Percentiles rank a stretch among this genome's conserved stretches.
Conservation (phyloP, 768 basidiomycete species). For the Macrocybe gigantea region DNA sequence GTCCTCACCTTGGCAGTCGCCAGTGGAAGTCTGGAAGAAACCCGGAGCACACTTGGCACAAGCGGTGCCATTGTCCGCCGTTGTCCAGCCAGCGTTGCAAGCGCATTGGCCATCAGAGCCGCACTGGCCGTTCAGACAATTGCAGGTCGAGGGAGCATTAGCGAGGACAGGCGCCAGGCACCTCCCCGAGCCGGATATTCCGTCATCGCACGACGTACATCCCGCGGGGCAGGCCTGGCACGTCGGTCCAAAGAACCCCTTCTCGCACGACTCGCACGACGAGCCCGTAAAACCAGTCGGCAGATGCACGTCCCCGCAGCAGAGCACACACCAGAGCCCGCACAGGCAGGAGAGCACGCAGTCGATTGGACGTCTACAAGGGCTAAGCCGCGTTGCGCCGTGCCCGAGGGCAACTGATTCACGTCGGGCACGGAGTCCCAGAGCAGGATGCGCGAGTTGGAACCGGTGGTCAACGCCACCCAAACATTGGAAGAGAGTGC, state of each 20-base stretch:
- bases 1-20: constrained; percentile 65
- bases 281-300: constrained; percentile 67
- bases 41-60: constrained; percentile 73
- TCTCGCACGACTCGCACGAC: constrained; percentile 72
- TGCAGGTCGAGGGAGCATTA: constrained; percentile 62
- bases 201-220: constrained; percentile 72
- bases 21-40: constrained; percentile 65
- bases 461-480: constrained; percentile 56
- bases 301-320: constrained; percentile 68
- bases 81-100: constrained; percentile 75
- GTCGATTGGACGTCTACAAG: constrained; percentile 70
- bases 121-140: constrained; percentile 81
- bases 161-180: constrained; percentile 50
- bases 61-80: constrained; percentile 62
- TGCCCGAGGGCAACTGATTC: constrained; percentile 53
- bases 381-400: constrained; percentile 35
- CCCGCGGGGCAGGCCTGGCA: constrained; percentile 68
- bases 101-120: constrained; percentile 60
- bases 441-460: constrained; percentile 55
- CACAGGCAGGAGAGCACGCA: constrained; percentile 71
- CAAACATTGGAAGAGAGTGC: constrained; percentile 64
- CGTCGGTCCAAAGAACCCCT: constrained; percentile 69
- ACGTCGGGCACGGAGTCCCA: constrained; percentile 81
- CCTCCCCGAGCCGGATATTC: constrained; percentile 69
- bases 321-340: constrained; percentile 68